phyloP scores from a whole-genome alignment of 257 asterid species.

The Coffea canephora region DNA sequence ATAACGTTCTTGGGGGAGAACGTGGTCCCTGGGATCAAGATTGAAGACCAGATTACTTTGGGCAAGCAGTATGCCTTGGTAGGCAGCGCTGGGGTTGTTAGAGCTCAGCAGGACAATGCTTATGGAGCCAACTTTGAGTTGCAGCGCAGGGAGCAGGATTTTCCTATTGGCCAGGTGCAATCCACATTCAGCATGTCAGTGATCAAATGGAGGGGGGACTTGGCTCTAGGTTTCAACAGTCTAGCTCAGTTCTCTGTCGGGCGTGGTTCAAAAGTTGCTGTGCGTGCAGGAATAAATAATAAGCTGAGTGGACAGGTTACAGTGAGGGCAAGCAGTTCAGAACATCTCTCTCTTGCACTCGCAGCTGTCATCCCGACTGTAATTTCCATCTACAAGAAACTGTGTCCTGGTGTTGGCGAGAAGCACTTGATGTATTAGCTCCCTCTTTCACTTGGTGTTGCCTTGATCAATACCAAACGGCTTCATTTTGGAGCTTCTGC shows the following conservation, averaged over 20 bases:
- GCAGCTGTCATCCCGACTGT: constrained; percentile 69
- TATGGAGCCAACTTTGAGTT: constrained; percentile 88
- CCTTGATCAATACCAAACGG: background rate
- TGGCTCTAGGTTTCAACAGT: constrained; percentile 75
- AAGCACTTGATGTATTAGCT: constrained; percentile 64
- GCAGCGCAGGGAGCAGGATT: constrained; percentile 74
- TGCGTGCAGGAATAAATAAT: constrained; percentile 91
- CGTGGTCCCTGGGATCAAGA: constrained; percentile 68
- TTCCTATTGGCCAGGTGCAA: constrained; percentile 88
- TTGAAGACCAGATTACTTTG: constrained; percentile 71
- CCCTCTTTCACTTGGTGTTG: background rate
- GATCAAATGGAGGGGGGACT: constrained; percentile 91
- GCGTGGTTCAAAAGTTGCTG: constrained; percentile 76
- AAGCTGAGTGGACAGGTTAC: constrained; percentile 92
- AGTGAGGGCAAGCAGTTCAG: constrained; percentile 92
- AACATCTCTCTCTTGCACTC: constrained; percentile 84
- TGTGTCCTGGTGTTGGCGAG: constrained; percentile 56
- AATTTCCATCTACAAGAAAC: constrained; percentile 68
- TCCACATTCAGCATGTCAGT: constrained; percentile 72
- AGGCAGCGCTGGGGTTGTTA: constrained; percentile 84
- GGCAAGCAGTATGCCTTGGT: constrained; percentile 68
- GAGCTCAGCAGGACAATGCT: constrained; percentile 74
- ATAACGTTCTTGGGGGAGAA: constrained; percentile 80
- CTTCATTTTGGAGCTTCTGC: background rate
- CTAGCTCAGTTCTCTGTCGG: constrained; percentile 70